Percentiles rank a stretch among this genome's conserved stretches.
Evolutionary conservation across 495 filamentous ascomycete species (phyloP).

Genomic region (Talaromyces stipitatus): DNA sequence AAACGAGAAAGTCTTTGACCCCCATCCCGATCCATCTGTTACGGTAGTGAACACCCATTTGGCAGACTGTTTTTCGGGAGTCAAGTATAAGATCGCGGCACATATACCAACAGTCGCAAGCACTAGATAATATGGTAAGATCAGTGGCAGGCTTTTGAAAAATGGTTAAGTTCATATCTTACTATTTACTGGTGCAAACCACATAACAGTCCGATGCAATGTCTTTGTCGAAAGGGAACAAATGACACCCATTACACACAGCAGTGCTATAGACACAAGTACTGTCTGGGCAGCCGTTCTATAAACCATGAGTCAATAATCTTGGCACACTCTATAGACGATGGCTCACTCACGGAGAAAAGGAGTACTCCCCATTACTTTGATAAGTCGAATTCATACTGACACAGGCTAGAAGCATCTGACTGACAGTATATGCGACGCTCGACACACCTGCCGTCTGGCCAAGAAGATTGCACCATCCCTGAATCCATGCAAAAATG

Average conservation of each 20-base stretch:
- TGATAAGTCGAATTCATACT: constrained; percentile 50
- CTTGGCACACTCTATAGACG: neutral
- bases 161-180: constrained; percentile 9
- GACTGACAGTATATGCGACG: constrained; percentile 48
- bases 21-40: constrained; percentile 61
- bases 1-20: constrained; percentile 56
- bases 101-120: constrained; percentile 53
- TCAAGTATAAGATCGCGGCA: constrained; percentile 51
- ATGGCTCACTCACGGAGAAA: constrained; percentile 31
- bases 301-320: constrained; percentile 8
- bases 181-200: constrained; percentile 72
- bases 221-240: constrained; percentile 60
- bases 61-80: constrained; percentile 55
- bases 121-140: constrained; percentile 23
- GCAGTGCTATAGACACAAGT: constrained; percentile 47
- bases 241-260: constrained; percentile 52
- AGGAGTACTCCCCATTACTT: constrained; percentile 34
- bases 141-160: neutral
- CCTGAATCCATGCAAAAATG: constrained; percentile 53
- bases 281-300: constrained; percentile 59
- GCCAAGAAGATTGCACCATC: constrained; percentile 56
- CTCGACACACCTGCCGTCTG: constrained; percentile 53
- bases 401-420: constrained; percentile 49
- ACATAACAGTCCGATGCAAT: constrained; percentile 55
- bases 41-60: constrained; percentile 61